These are phyloP conservation scores for Penicillium hordei DNA, from an alignment of 2,329 filamentous ascomycete genomes.

Conservation along the genomic window DNA sequence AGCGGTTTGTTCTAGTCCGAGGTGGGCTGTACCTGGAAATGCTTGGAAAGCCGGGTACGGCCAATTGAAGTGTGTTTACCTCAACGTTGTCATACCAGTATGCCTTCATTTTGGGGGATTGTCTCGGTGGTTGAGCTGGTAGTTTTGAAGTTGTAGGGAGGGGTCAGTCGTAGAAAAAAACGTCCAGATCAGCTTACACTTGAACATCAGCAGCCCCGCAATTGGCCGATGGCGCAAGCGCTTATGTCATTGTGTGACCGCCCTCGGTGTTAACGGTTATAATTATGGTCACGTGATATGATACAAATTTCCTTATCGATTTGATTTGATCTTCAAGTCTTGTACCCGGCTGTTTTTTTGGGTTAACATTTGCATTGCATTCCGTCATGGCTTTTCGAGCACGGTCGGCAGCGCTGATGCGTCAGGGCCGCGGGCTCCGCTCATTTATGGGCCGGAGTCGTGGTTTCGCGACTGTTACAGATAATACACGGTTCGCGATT, in stretches of 20 bases:
- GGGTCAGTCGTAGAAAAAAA: conserved; percentile 2
- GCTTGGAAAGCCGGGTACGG: not conserved
- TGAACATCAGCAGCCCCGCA: conserved; percentile 31
- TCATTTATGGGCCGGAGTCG: conserved; percentile 25
- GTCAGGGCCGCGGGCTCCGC: conserved; percentile 28
- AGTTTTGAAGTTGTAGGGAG: not conserved
- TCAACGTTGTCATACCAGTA: conserved; percentile 70
- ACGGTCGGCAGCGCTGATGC: conserved; percentile 30
- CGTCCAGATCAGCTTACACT: conserved; percentile 11
- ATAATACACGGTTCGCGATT: conserved; percentile 36
- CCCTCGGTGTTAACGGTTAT: conserved; percentile 22
- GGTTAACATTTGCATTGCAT: not conserved
- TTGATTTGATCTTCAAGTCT: conserved; percentile 2
- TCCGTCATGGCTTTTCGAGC: conserved; percentile 39
- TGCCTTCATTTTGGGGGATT: conserved; percentile 57
- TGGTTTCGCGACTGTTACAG: conserved; percentile 42
- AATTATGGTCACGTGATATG: conserved; percentile 9
- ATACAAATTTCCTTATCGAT: conserved; percentile 24
- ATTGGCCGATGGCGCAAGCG: conserved; percentile 33
- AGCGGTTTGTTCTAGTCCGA: conserved; percentile 8
- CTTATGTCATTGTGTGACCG: conserved; percentile 22
- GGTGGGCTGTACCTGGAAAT: conserved; percentile 4
- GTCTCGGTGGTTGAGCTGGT: not conserved
- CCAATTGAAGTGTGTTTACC: conserved; percentile 43
- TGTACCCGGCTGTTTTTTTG: not conserved